Evolutionary conservation across 192 early-diverging fungal genomes (phyloP).

Genomic region (Phlyctochytrium bullatum): DNA sequence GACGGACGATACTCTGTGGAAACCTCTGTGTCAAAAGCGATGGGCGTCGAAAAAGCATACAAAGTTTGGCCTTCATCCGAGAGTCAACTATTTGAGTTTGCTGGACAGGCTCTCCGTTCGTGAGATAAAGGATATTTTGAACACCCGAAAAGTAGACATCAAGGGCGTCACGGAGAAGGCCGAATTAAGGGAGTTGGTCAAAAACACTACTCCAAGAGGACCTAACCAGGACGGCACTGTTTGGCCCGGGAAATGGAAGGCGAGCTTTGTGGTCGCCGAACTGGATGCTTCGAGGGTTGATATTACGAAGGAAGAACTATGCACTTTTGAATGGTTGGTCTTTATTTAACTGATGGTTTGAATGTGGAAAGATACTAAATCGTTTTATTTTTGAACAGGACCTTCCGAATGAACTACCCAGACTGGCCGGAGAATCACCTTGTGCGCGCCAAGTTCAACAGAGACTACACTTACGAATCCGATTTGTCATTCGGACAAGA

Average conservation of each 20-base stretch:
- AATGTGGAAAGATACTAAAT: too few relatives aligned
- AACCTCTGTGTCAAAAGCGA: constrained; percentile 17
- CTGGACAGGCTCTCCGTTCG: constrained; percentile 17
- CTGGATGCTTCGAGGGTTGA: constrained; percentile 30
- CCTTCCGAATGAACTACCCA: background rate
- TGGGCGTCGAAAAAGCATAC: constrained; percentile 27
- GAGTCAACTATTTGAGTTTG: constrained; percentile 29
- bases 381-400: too few relatives aligned
- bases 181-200: constrained; percentile 9
- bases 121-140: constrained; percentile 32
- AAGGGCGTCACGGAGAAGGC: constrained; percentile 17
- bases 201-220: constrained; percentile 5
- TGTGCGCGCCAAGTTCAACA: constrained; percentile 17
- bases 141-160: constrained; percentile 25
- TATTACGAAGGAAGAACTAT: constrained; percentile 34
- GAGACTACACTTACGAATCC: constrained; percentile 19
- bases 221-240: constrained; percentile 12
- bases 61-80: constrained; percentile 21
- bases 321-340: constrained; percentile 29
- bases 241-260: constrained; percentile 32
- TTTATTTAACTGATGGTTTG: constrained; percentile 16
- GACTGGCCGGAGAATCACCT: constrained; percentile 19
- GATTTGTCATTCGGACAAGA: constrained; percentile 7
- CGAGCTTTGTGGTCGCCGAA: constrained; percentile 38
- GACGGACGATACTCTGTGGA: constrained; percentile 23